Evolutionary conservation across 768 basidiomycete genomes (phyloP).

Genomic region (Psilocybe sp.): DNA sequence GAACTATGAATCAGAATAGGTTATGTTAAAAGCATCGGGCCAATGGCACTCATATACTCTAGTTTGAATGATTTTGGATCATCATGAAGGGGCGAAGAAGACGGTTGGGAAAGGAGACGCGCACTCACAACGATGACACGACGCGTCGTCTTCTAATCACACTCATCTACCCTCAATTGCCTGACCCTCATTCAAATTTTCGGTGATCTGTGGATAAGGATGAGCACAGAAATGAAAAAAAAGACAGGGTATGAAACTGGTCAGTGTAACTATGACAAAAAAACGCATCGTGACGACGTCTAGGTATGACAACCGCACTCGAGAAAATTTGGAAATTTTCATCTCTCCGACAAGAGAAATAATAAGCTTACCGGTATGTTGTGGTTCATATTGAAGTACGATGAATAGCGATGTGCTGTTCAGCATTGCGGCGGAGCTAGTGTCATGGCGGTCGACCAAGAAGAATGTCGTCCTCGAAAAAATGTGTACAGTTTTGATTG

Average conservation of each 20-base stretch:
- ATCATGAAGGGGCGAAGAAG: conserved; percentile 32
- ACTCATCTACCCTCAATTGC: neutral
- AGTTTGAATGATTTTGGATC: conserved; percentile 76
- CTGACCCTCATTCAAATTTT: neutral
- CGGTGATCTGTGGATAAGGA: neutral
- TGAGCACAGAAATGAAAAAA: neutral
- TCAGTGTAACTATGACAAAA: conserved; percentile 95
- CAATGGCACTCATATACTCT: conserved; percentile 82
- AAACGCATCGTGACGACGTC: conserved; percentile 51
- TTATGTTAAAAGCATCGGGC: conserved; percentile 69
- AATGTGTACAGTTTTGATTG: too few species aligned
- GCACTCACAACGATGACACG: neutral
- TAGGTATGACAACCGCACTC: conserved; percentile 56
- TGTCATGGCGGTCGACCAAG: too few species aligned
- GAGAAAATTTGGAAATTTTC: conserved; percentile 44
- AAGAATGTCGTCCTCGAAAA: too few species aligned
- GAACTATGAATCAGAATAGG: conserved; percentile 49
- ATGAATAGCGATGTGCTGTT: neutral
- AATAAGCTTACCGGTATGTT: neutral
- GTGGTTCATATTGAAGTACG: neutral
- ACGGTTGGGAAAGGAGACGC: conserved; percentile 1
- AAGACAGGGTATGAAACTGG: conserved; percentile 33
- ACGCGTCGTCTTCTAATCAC: neutral
- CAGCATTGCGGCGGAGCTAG: too few species aligned
- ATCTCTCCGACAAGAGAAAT: conserved; percentile 44